Evolutionary conservation across 805 yeast species (phyloP).

Genomic region (Candida glaebosa): DNA sequence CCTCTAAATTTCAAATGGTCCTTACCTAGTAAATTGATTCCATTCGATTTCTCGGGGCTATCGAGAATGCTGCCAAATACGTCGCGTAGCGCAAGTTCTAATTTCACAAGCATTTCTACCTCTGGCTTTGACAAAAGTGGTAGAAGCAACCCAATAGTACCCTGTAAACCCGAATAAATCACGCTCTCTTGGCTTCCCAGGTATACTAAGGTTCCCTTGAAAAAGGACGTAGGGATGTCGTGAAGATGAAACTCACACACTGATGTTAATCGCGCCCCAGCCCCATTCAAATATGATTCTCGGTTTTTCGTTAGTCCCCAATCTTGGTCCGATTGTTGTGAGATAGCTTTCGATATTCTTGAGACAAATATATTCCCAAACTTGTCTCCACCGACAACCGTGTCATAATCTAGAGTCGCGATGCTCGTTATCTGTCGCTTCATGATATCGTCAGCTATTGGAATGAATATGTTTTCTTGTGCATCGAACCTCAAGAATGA

Average conservation of each 20-base stretch:
- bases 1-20: conserved; percentile 69
- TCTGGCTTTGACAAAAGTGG: conserved; percentile 68
- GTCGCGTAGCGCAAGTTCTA: conserved; percentile 48
- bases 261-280: conserved; percentile 48
- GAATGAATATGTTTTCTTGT: conserved; percentile 46
- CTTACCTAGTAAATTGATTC: conserved; percentile 52
- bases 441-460: conserved; percentile 67
- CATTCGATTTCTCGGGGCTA: conserved; percentile 22
- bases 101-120: conserved; percentile 49
- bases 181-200: conserved; percentile 63
- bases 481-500: conserved; percentile 53
- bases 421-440: conserved; percentile 64
- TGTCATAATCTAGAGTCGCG: conserved; percentile 64
- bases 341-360: conserved; percentile 52
- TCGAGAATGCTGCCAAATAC: conserved; percentile 22
- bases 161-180: conserved; percentile 74
- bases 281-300: conserved; percentile 43
- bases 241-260: conserved; percentile 59
- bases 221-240: conserved; percentile 68
- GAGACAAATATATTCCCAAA: conserved; percentile 77
- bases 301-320: conserved; percentile 28
- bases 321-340: conserved; percentile 51
- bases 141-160: conserved; percentile 69
- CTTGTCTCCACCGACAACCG: conserved; percentile 81
- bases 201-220: conserved; percentile 44